Evolutionary conservation across 495 filamentous ascomycete species (phyloP), one percentile per base, ranked within the genome.

Genomic region (Penicillium salamii): DNA sequence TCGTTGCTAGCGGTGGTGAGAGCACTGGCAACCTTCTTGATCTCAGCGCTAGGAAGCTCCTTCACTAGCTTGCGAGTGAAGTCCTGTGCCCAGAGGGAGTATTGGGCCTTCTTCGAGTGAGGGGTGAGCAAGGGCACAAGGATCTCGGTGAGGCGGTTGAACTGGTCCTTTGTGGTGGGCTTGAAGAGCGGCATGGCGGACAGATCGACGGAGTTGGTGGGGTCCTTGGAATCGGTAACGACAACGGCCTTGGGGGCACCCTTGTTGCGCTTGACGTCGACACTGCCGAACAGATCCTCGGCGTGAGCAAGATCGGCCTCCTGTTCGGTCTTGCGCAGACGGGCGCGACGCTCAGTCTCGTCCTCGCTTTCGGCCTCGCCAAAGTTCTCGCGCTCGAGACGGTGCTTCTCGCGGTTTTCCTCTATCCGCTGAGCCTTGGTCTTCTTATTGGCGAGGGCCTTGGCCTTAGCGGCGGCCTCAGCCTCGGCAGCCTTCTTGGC

Each of bases 381-480:
- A 7, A 79, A 78, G 8, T 77, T 76, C 17, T 74, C 79, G 15
- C 74, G 78, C 50, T 69, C 65, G 63, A 42, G 50, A 65, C 58
- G 65, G 49, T 72, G 74, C 50, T 71, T 73, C 44, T 70, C 56
- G 38, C 74, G 67, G 63, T 77, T 82, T 66, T 96, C 93, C 60
- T 88, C 88, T 70, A 96, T 86, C 57, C 92, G 89, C 69, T 97
- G 82, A 7, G 87, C 65, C 71, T 88, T 95, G 57, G 83, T 80
- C 76, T 97, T 97, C 78, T 97, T 93, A 53, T 87, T 88, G 24
- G 91, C 91, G 34, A 88, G 88, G n/a, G 91, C 91, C 63, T 90
- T 89, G 41, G 88, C 88, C 1, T 91, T 88, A 26, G 88, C 90
- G 67, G 92, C 95, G 41, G 90, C 92, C 66, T 90, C 91, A 52